Evolutionary conservation across 257 asterid genomes (phyloP).

Genomic region (Penstemon davidsonii): DNA sequence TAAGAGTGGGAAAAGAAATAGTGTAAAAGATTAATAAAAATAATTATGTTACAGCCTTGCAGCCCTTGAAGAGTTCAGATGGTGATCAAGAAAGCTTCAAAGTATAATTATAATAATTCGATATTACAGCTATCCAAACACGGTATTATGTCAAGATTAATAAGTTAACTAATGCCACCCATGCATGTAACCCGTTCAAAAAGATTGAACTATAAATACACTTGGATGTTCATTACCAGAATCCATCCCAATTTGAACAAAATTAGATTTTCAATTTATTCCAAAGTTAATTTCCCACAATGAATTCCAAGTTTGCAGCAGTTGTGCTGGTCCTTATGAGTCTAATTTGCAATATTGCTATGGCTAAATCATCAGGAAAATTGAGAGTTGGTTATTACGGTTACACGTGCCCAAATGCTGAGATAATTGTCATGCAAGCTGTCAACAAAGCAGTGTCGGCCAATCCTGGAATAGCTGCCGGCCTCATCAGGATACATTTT

Average conservation of each 20-base stretch:
- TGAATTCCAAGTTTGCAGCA: too few relatives aligned
- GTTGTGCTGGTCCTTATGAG: too few relatives aligned
- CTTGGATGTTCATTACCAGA: constrained; percentile 4
- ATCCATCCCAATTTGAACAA: too few relatives aligned
- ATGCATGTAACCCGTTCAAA: neutral
- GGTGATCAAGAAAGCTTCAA: constrained; percentile 22
- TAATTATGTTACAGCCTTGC: neutral
- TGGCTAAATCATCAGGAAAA: too few relatives aligned
- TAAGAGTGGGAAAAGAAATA: neutral
- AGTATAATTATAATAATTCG: neutral
- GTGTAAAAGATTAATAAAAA: neutral
- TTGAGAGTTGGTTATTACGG: too few relatives aligned
- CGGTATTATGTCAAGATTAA: constrained; percentile 3
- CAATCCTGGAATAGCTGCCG: constrained; percentile 63
- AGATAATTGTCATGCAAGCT: too few relatives aligned
- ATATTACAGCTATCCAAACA: constrained; percentile 3
- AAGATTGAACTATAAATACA: constrained; percentile 21
- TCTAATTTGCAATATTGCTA: too few relatives aligned
- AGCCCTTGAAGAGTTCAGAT: constrained; percentile 5
- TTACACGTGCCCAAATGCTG: too few relatives aligned
- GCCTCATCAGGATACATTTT: constrained; percentile 60
- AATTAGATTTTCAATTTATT: too few relatives aligned
- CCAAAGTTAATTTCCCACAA: too few relatives aligned
- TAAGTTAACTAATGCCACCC: constrained; percentile 22
- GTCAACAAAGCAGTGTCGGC: too few relatives aligned